phyloP scores from a whole-genome alignment of 2,329 filamentous ascomycete species.

The Sarocladiaceae sp. region DNA sequence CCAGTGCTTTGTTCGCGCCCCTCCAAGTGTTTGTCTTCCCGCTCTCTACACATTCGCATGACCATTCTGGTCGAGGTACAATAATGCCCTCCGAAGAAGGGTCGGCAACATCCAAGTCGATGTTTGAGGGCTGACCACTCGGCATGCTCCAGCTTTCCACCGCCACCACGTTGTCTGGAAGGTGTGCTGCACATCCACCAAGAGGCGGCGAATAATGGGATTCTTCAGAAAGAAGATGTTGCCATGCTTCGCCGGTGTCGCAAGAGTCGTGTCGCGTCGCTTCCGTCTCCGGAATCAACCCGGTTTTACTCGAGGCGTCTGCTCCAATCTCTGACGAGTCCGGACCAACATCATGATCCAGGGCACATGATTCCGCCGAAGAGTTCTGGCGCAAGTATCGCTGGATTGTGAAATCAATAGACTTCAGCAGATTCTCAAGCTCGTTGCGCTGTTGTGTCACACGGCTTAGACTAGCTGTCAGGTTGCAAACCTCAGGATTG shows the following conservation, averaged over 20 bases:
- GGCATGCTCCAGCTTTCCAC: background rate
- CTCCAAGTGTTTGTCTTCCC: constrained; percentile 18
- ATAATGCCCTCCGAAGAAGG: constrained; percentile 4
- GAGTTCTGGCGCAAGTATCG: background rate
- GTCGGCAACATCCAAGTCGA: background rate
- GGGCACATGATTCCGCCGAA: background rate
- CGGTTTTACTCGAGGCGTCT: background rate
- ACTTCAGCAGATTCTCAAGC: constrained; percentile 10
- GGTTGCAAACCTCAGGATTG: constrained; percentile 12
- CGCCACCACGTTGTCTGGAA: background rate
- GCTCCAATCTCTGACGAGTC: background rate
- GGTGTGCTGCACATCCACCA: background rate
- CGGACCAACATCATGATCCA: background rate
- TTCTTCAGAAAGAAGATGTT: background rate
- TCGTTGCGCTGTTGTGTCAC: constrained; percentile 20
- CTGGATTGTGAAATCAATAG: constrained; percentile 14
- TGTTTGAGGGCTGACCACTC: background rate
- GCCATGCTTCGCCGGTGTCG: background rate
- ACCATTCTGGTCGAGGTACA: constrained; percentile 7
- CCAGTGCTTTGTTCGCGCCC: constrained; percentile 17
- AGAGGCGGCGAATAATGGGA: background rate
- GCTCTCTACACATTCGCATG: background rate
- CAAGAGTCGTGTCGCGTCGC: background rate
- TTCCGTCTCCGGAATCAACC: background rate
- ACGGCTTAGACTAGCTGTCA: constrained; percentile 20